Evolutionary conservation across 345 rosid genomes (phyloP), one percentile per base, ranked within the genome.

Genomic region (Salix udensis): DNA sequence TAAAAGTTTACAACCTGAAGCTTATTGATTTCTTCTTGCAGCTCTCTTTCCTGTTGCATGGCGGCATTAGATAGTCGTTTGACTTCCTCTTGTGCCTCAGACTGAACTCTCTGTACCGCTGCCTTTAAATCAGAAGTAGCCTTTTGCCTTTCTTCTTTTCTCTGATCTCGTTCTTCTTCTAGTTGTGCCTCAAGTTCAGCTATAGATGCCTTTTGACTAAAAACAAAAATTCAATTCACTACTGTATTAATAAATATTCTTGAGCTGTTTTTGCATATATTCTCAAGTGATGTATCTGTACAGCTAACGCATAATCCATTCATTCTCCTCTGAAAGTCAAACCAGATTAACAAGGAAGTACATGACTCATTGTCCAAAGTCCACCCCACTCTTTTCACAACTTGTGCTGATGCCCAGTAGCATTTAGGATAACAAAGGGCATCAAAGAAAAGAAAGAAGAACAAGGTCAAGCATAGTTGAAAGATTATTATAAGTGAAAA

Each of bases 131-230:
- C 98, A 78, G 85, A 77, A 71, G 82, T 76, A 73, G 98, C 94
- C 72, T 81, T 91, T 77, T 87, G 93, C 58, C 97, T 87, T 73
- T 96, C 99, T 78, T 88, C 90, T 82, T 81, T 90, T 88, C 95
- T 92, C 82, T 88, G 97, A 53, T 89, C 88, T 81, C 88, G 86
- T 82, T 96, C 98, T 82, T 93, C 97, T 79, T 89, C 97, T 77
- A 96, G 82, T 72, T 80, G 90, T 50, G 77, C 76, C 84, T 92
- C 92, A 70, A 96, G 87, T 80, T 91, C 94, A 83, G 81, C 86
- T 74, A 92, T 89, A 62, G 97, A 86, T 76, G 87, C 85, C 84
- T 91, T 92, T 85, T 90, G 98, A 83, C 99, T 96, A 82, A 75
- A 90, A 84, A 64, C 7, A 74, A 73, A 75, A 52, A 86, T 74